Base-by-base conservation (phyloP, 495 filamentous ascomycete genomes). In the Xylaria nigripes region DNA sequence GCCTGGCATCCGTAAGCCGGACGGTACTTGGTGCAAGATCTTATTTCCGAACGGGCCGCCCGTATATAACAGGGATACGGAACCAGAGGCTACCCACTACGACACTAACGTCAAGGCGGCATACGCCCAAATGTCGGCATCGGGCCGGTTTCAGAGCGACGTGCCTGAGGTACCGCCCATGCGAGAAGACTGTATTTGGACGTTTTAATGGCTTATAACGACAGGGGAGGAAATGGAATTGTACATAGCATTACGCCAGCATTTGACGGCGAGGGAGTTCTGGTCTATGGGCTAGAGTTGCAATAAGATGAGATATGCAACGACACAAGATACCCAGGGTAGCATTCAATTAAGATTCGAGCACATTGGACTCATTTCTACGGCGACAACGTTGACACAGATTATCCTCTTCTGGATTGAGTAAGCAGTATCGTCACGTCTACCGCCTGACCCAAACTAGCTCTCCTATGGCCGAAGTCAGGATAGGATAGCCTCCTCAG, bases 11-110 rank as follows among this genome's bases (percentile, higher is more conserved):
- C 60, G 61, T 6, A 68, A 67, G 40, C 61, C 66, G 23, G 67
- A 76, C 45, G 73, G 73, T 3, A 60, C 70, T 4, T 75, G 68
- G 53, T 72, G 79, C 24, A 77, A 75, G 30, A 79, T 92, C 21
- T 84, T 85, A 71, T 87, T 86, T 59, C 84, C 86, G 1, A 71
- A 85, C 25, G 87, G 87, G 1, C 73, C 84, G n/a, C 86, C 85
- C 1, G 61, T 71, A 1, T 77, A 80, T 40, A 76, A 74, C 44
- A 68, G 68, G 45, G 72, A 76, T 45, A 76, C 76, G n/a, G 78
- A 81, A 46, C 70, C 76, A 4, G 73, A 77, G 25, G 60, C 65
- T 8, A 61, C 56, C 3, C 58, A 55, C 49, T 77, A 81, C 40
- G 77, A 81, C 34, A 61, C 72, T 5, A 29, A 12, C 1, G 66